These are phyloP conservation scores for Rhododendron simsii DNA, from an alignment of 148 eudicot genomes.

Conservation along the genomic window DNA sequence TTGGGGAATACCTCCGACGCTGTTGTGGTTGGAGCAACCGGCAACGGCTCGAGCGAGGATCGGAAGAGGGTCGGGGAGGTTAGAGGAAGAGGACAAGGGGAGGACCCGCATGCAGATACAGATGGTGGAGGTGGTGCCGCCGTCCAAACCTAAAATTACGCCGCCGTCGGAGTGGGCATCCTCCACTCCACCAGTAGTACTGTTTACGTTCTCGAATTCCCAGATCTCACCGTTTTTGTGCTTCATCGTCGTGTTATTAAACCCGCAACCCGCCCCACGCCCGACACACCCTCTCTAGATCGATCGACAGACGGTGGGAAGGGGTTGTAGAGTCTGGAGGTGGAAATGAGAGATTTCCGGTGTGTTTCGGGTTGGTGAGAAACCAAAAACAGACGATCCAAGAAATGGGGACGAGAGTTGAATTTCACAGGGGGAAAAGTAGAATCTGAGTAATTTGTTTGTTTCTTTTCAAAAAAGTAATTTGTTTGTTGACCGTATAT, in stretches of 20 bases:
- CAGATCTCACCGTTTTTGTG: conserved; percentile 29
- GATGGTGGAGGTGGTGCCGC: conserved; percentile 77
- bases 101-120: conserved; percentile 61
- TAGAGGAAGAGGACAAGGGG: conserved; percentile 23
- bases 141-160: conserved; percentile 71
- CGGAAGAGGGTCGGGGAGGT: conserved; percentile 38
- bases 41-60: conserved; percentile 59
- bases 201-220: conserved; percentile 14
- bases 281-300: not conserved
- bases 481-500: too few relatives aligned
- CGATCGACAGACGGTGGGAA: not conserved
- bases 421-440: not conserved
- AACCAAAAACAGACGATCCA: not conserved
- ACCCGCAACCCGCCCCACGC: not conserved
- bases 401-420: not conserved
- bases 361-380: not conserved
- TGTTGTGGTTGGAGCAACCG: conserved; percentile 82
- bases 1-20: conserved; percentile 65
- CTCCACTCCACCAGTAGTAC: not conserved
- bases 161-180: not conserved
- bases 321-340: not conserved
- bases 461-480: too few relatives aligned
- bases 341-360: not conserved
- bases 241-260: not conserved
- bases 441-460: too few relatives aligned